These are phyloP conservation scores for Tylopilus intermedius DNA, from an alignment of 768 basidiomycete genomes.

Conservation along the genomic window DNA sequence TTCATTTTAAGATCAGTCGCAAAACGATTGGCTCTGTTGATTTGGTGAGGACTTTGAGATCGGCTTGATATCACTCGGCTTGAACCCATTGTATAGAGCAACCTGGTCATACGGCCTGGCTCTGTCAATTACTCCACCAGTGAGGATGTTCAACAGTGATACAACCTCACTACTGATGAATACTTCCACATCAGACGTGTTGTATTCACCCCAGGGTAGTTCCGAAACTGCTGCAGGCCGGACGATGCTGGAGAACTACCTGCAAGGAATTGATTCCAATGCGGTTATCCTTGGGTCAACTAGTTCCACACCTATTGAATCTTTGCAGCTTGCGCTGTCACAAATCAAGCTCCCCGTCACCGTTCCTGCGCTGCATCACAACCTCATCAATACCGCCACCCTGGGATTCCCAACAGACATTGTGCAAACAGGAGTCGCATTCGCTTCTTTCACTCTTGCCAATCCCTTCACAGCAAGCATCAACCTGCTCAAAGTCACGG, in stretches of 20 bases:
- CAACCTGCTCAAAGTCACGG: slow-evolving; percentile 51
- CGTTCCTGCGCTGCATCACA: slow-evolving; percentile 61
- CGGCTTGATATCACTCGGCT: background rate
- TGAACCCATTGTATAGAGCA: slow-evolving; percentile 32
- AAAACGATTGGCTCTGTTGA: slow-evolving; percentile 56
- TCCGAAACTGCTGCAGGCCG: slow-evolving; percentile 49
- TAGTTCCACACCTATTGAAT: slow-evolving; percentile 54
- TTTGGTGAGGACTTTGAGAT: slow-evolving; percentile 35
- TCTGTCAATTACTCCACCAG: slow-evolving; percentile 52
- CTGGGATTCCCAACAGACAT: slow-evolving; percentile 62
- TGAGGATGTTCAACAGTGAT: slow-evolving; percentile 15
- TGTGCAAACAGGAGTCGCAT: slow-evolving; percentile 55
- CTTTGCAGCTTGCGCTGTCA: slow-evolving; percentile 57
- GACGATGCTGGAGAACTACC: slow-evolving; percentile 56
- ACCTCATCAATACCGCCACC: slow-evolving; percentile 51
- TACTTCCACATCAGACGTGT: slow-evolving; percentile 40
- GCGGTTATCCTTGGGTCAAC: slow-evolving; percentile 54
- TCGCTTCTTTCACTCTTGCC: slow-evolving; percentile 50
- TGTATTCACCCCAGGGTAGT: slow-evolving; percentile 53
- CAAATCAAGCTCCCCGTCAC: slow-evolving; percentile 56
- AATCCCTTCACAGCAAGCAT: slow-evolving; percentile 75
- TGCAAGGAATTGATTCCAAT: slow-evolving; percentile 56
- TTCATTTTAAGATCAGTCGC: slow-evolving; percentile 26
- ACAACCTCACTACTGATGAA: slow-evolving; percentile 1
- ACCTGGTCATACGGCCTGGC: slow-evolving; percentile 57